phyloP scores from a whole-genome alignment of 2,329 filamentous ascomycete species.

The Xylariaceae sp. region DNA sequence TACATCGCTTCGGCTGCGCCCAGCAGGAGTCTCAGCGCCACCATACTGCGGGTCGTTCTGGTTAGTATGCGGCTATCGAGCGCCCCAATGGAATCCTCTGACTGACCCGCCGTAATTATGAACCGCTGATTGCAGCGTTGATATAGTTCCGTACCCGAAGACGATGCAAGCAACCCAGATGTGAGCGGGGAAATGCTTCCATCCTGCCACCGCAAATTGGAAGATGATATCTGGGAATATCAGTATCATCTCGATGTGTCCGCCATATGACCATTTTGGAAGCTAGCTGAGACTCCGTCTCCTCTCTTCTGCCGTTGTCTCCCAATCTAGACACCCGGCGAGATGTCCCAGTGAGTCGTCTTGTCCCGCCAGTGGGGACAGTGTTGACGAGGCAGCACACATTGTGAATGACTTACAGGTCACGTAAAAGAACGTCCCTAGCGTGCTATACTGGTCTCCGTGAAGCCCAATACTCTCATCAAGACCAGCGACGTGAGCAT shows the following conservation, averaged over 20 bases:
- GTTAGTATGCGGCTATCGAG: too few species aligned
- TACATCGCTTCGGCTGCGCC: conserved; percentile 36
- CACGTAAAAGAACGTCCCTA: conserved; percentile 25
- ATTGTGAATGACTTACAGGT: conserved; percentile 12
- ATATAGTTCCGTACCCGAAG: conserved; percentile 38
- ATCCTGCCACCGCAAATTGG: conserved; percentile 11
- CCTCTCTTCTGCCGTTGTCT: too few species aligned
- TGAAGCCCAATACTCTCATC: conserved; percentile 22
- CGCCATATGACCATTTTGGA: too few species aligned
- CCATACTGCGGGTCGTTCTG: conserved; percentile 17
- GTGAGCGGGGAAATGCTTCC: conserved; percentile 18
- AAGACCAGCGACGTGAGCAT: conserved; percentile 25
- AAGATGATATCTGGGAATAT: conserved; percentile 11
- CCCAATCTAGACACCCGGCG: too few species aligned
- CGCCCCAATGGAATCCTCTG: too few species aligned
- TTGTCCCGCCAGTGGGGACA: too few species aligned
- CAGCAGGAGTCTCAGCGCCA: conserved; percentile 37
- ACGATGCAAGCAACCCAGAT: conserved; percentile 39
- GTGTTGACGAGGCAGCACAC: too few species aligned
- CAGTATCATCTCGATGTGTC: too few species aligned
- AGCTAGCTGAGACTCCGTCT: too few species aligned
- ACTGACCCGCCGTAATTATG: conserved; percentile 31
- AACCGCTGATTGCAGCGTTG: conserved; percentile 35
- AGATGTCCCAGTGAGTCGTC: too few species aligned
- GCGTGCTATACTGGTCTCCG: conserved; percentile 18